A percentile compares a stretch with the other conserved stretches of the same genome.
Evolutionary conservation across 2,329 filamentous ascomycete species (phyloP).

Genomic region (Cryphonectria radicalis): DNA sequence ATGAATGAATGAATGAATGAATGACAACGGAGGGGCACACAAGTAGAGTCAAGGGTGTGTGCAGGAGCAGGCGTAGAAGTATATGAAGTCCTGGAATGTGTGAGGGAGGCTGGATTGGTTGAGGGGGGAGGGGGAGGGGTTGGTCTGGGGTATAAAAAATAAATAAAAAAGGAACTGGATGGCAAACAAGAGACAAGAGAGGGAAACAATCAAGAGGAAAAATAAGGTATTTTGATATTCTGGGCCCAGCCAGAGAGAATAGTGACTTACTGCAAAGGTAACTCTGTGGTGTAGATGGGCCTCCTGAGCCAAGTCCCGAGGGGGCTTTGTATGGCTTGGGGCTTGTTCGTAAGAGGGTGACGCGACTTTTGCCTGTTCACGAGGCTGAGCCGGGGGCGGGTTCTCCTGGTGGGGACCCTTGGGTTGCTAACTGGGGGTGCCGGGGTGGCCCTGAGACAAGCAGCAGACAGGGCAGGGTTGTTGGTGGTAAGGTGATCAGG

Average conservation of each 20-base stretch:
- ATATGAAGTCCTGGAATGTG: slow-evolving; percentile 24
- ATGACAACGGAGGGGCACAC: slow-evolving; percentile 18
- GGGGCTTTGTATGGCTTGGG: slow-evolving; percentile 27
- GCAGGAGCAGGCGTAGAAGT: slow-evolving; percentile 23
- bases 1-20: slow-evolving; percentile 23
- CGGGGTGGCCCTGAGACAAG: slow-evolving; percentile 4
- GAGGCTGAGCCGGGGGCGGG: slow-evolving; percentile 29
- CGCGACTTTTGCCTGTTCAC: slow-evolving; percentile 29
- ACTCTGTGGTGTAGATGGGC: slow-evolving; percentile 27
- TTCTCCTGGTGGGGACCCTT: slow-evolving; percentile 10
- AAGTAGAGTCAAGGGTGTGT: slow-evolving; percentile 4
- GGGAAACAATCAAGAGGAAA: background rate
- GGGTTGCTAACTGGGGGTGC: slow-evolving; percentile 14
- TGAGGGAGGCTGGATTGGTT: slow-evolving; percentile 10
- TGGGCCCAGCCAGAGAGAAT: background rate
- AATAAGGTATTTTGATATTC: background rate
- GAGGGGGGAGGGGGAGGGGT: background rate
- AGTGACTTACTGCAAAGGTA: background rate
- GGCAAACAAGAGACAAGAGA: background rate
- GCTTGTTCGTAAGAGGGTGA: slow-evolving; percentile 29
- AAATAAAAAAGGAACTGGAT: background rate
- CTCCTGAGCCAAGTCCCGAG: slow-evolving; percentile 26
- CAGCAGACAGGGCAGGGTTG: slow-evolving; percentile 20
- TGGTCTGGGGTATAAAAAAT: background rate
- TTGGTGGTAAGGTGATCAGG: slow-evolving; percentile 2